Evolutionary conservation across 495 filamentous ascomycete species (phyloP), one percentile per base, ranked within the genome.

Genomic region (Cenococcum geophilum): DNA sequence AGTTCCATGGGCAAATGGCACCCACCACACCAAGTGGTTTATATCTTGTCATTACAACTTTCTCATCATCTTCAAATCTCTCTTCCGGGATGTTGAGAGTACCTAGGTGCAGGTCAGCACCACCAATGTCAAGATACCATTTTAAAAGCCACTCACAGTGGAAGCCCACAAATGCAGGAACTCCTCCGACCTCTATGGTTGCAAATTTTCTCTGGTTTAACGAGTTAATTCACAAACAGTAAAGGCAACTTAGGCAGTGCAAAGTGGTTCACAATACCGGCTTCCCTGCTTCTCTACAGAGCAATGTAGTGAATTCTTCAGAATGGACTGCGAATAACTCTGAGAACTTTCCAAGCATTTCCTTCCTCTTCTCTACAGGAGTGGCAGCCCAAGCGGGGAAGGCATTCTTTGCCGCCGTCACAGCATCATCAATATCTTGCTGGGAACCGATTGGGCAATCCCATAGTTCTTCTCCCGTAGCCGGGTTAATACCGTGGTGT

Each of bases 251-350:
- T 52, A 22, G 11, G 16, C 18, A 16, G 16, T 14, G 9, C 25
- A 16, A 27, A 25, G 6, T 5, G 14, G 22, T 16, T 23, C 49
- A 27, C 22, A 52, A 16, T 54, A 74, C 70, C 66, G 82, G 82
- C 68, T 87, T 86, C 52, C 84, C 84, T 20, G 79, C 76, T 66
- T 87, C 84, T 56, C 74, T 73, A 20, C 75, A 78, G 20, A 87
- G 71, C 9, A 84, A 72, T 14, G 74, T 67, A 11, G 76, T 75
- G 59, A 85, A 76, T 1, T 75, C 73, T 1, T 78, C 74, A 9
- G 62, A 59, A 64, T 83, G 72, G 5, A 62, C 68, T 16, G 74
- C 66, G 35, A 82, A 71, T 9, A 74, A 73, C 52, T 80, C 77
- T 43, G 78, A 79, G 50, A 82, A 80, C 59, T 81, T 81, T 47